A percentile compares a stretch with the other conserved stretches of the same genome.
Conservation (phyloP, 192 early-diverging fungal species). For the Backusella macrospora region DNA sequence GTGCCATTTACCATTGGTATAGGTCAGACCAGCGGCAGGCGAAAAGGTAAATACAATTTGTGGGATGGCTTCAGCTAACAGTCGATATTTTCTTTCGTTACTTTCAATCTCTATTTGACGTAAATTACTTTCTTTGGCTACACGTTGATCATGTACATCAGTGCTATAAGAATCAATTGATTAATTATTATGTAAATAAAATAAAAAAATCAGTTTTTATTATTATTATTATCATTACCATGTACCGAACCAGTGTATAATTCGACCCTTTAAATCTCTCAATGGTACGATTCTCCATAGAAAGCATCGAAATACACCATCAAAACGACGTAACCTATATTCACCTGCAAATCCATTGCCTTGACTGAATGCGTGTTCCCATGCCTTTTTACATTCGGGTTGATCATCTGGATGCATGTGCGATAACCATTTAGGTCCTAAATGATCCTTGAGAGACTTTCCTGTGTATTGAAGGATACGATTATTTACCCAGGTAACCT, state of each 20-base stretch:
- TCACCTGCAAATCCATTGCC: slow-evolving; percentile 56
- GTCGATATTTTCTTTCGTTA: slow-evolving; percentile 61
- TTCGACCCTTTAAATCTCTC: slow-evolving; percentile 51
- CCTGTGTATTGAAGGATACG: slow-evolving; percentile 56
- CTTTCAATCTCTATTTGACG: slow-evolving; percentile 55
- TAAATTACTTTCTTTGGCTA: slow-evolving; percentile 46
- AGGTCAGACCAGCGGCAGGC: slow-evolving; percentile 52
- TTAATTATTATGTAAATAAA: background rate
- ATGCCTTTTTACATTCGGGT: slow-evolving; percentile 38
- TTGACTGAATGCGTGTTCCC: slow-evolving; percentile 48
- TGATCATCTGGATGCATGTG: slow-evolving; percentile 56
- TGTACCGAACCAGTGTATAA: slow-evolving; percentile 60
- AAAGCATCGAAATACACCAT: slow-evolving; percentile 59
- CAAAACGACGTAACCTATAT: slow-evolving; percentile 54
- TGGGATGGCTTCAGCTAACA: slow-evolving; percentile 60
- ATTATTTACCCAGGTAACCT: slow-evolving; percentile 58
- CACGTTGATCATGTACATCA: slow-evolving; percentile 58
- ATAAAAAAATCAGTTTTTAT: background rate
- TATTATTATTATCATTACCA: slow-evolving; percentile 21
- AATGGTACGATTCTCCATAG: slow-evolving; percentile 54
- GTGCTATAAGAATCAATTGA: slow-evolving; percentile 36
- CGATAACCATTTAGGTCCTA: slow-evolving; percentile 51
- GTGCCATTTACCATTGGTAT: slow-evolving; percentile 60
- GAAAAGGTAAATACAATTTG: slow-evolving; percentile 62
- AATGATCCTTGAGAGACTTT: slow-evolving; percentile 35